These are phyloP conservation scores for Moniliella sp. DNA, from an alignment of 1,284 basidiomycete species.

Conservation along the genomic window DNA sequence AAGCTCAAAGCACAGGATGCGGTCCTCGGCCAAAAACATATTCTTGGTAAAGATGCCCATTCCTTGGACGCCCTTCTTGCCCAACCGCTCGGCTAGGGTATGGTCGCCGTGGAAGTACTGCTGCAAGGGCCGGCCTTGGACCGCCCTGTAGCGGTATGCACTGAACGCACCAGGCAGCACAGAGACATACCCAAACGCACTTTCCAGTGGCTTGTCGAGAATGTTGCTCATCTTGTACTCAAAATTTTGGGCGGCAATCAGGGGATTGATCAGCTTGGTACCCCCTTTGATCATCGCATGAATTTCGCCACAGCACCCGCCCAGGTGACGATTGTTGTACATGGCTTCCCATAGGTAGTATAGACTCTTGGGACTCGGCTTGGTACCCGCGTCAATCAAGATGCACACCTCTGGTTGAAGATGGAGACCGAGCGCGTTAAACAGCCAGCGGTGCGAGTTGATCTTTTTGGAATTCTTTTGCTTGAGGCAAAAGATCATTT, in stretches of 20 bases:
- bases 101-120: conserved; percentile 78
- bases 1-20: conserved; percentile 69
- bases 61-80: conserved; percentile 38
- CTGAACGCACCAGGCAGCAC: conserved; percentile 69
- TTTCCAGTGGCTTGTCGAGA: conserved; percentile 79
- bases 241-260: conserved; percentile 40
- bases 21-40: conserved; percentile 82
- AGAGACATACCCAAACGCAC: conserved; percentile 72
- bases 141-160: conserved; percentile 58
- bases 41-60: conserved; percentile 46
- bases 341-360: conserved; percentile 88
- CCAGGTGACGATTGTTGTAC: conserved; percentile 74
- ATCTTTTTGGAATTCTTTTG: conserved; percentile 16
- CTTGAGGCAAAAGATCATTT: conserved; percentile 7
- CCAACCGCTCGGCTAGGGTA: conserved; percentile 51
- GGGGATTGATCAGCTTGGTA: conserved; percentile 52
- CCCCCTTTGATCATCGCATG: conserved; percentile 71
- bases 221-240: conserved; percentile 72
- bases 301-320: conserved; percentile 84
- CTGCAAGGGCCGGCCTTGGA: conserved; percentile 48
- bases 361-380: conserved; percentile 58
- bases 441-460: conserved; percentile 28
- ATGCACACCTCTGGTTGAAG: conserved; percentile 68
- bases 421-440: conserved; percentile 19
- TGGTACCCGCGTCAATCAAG: conserved; percentile 76